phyloP scores from a whole-genome alignment of 176 grass and related monocot genomes.

The Ensete ventricosum region DNA sequence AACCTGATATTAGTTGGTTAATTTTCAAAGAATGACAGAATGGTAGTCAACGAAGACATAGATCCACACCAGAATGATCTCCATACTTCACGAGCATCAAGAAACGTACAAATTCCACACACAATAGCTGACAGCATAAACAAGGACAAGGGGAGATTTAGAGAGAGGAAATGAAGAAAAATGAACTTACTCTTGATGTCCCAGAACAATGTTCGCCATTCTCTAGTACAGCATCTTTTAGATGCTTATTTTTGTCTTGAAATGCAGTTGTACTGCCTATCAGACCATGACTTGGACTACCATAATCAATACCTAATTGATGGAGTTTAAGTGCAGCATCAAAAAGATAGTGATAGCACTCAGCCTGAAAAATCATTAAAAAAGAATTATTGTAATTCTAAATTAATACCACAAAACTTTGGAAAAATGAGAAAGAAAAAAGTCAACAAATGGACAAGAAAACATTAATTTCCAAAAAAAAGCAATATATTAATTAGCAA shows the following conservation, averaged over 20 bases:
- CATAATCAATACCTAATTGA: constrained; percentile 82
- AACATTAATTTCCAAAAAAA: neutral
- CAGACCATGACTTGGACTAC: constrained; percentile 62
- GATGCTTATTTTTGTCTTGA: constrained; percentile 19
- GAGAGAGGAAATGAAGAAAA: neutral
- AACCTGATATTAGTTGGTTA: neutral
- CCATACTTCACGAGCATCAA: neutral
- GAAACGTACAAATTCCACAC: neutral
- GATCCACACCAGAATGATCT: neutral
- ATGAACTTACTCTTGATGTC: constrained; percentile 53
- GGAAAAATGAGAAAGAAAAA: neutral
- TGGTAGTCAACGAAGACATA: neutral
- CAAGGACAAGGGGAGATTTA: too few species aligned
- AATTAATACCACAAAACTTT: neutral
- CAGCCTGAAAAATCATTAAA: constrained; percentile 51
- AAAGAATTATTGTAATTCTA: constrained; percentile 9
- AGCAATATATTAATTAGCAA: too few species aligned
- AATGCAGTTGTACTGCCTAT: constrained; percentile 35
- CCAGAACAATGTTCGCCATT: constrained; percentile 40
- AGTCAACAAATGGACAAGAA: neutral
- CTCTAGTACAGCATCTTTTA: constrained; percentile 9
- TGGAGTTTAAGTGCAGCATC: constrained; percentile 85
- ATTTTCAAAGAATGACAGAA: neutral
- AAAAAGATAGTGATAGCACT: constrained; percentile 95
- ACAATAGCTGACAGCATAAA: neutral